Evolutionary conservation across 768 basidiomycete genomes (phyloP).

Genomic region (Suillus hirtellus): DNA sequence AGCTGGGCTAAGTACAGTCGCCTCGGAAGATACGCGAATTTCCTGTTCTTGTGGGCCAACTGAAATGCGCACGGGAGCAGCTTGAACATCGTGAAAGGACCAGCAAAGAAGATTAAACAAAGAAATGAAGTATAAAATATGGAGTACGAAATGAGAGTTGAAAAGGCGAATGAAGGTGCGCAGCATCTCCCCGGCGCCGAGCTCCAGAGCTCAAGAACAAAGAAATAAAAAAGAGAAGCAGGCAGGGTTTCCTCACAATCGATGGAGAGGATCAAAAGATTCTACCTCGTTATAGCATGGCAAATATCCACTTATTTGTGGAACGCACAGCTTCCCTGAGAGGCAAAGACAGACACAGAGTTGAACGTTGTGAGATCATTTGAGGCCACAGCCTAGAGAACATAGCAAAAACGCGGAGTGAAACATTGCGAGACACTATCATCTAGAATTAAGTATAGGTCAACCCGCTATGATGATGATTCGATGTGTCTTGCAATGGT

Average conservation of each 20-base stretch:
- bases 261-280: background rate
- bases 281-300: background rate
- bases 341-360: background rate
- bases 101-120: slow-evolving; percentile 2
- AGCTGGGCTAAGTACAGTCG: too few species aligned
- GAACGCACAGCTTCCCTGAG: slow-evolving; percentile 10
- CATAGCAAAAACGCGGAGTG: background rate
- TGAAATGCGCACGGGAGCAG: background rate
- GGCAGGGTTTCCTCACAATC: background rate
- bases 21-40: background rate
- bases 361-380: background rate
- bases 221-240: background rate
- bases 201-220: slow-evolving; percentile 16
- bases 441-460: slow-evolving; percentile 10
- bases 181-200: slow-evolving; percentile 18
- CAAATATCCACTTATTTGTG: background rate
- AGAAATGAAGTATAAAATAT: background rate
- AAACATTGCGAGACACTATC: background rate
- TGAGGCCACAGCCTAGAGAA: background rate
- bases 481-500: background rate
- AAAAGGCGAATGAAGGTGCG: slow-evolving; percentile 11
- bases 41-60: background rate
- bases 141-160: background rate
- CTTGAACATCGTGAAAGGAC: slow-evolving; percentile 5
- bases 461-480: background rate